Evolutionary conservation across 371 early-diverging fungal species (phyloP).

Genomic region (Lichtheimia hyalospora): DNA sequence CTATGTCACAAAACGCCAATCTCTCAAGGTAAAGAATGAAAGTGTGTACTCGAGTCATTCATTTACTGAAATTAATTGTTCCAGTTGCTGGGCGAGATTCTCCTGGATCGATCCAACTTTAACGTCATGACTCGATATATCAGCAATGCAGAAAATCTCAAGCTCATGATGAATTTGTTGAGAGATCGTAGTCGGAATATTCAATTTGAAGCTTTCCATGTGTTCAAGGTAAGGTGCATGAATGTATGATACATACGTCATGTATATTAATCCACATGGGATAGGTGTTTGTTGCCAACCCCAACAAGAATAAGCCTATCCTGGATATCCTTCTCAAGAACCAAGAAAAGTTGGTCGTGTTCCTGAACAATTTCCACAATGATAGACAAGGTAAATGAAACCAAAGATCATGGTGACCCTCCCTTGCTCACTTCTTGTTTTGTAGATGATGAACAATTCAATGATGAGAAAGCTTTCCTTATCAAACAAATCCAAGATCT

Average conservation of each 20-base stretch:
- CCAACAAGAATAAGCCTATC: conserved; percentile 92
- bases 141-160: conserved; percentile 88
- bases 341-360: conserved; percentile 85
- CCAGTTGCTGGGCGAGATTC: conserved; percentile 93
- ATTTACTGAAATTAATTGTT: background rate
- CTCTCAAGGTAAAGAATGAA: conserved; percentile 79
- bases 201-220: conserved; percentile 99
- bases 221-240: conserved; percentile 79
- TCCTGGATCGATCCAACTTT: conserved; percentile 94
- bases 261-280: background rate
- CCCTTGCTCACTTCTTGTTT: background rate
- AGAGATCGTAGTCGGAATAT: conserved; percentile 95
- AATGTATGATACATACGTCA: background rate
- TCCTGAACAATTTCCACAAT: conserved; percentile 90
- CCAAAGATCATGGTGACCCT: background rate
- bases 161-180: conserved; percentile 96
- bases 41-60: too few relatives aligned
- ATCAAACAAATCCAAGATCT: conserved; percentile 85
- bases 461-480: conserved; percentile 96
- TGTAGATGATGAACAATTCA: conserved; percentile 96
- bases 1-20: conserved; percentile 97
- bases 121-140: conserved; percentile 95
- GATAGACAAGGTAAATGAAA: conserved; percentile 81
- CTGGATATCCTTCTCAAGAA: conserved; percentile 91
- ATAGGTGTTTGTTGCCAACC: conserved; percentile 97